Conservation (phyloP, 2,329 filamentous ascomycete genomes). For the Ceratocystiopsis brevicomis region DNA sequence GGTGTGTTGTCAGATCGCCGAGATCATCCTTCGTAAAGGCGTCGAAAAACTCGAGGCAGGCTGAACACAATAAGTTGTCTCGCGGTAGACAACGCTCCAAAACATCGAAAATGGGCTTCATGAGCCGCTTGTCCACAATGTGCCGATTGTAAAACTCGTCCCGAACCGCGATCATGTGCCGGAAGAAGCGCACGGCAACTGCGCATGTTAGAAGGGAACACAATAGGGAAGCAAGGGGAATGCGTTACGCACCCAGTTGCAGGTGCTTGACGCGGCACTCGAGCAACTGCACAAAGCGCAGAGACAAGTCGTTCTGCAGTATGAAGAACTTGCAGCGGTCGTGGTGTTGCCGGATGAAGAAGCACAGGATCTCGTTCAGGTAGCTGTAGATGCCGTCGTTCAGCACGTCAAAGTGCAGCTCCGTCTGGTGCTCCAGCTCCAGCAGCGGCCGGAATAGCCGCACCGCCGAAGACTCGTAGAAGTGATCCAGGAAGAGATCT, state of each 20-base stretch:
- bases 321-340: constrained; percentile 80
- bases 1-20: constrained; percentile 63
- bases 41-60: constrained; percentile 85
- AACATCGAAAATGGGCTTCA: constrained; percentile 71
- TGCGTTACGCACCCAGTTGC: constrained; percentile 54
- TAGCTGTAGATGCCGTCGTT: constrained; percentile 84
- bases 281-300: constrained; percentile 67
- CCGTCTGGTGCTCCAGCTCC: constrained; percentile 50
- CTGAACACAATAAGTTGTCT: constrained; percentile 85
- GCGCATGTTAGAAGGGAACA: neutral
- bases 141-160: constrained; percentile 85
- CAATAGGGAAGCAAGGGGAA: neutral
- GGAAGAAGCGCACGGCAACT: constrained; percentile 89
- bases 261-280: constrained; percentile 76
- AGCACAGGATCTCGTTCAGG: constrained; percentile 80
- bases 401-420: constrained; percentile 57
- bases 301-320: constrained; percentile 56
- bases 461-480: constrained; percentile 74
- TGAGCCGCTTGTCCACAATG: constrained; percentile 60
- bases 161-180: constrained; percentile 64
- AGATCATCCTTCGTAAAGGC: constrained; percentile 68
- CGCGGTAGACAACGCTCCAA: constrained; percentile 71
- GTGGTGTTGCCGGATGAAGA: constrained; percentile 79
- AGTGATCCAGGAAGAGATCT: constrained; percentile 67
- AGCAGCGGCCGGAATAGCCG: constrained; percentile 76